These are phyloP conservation scores for Colletotrichum sp. DNA, from an alignment of 2,329 filamentous ascomycete species.

Conservation along the genomic window DNA sequence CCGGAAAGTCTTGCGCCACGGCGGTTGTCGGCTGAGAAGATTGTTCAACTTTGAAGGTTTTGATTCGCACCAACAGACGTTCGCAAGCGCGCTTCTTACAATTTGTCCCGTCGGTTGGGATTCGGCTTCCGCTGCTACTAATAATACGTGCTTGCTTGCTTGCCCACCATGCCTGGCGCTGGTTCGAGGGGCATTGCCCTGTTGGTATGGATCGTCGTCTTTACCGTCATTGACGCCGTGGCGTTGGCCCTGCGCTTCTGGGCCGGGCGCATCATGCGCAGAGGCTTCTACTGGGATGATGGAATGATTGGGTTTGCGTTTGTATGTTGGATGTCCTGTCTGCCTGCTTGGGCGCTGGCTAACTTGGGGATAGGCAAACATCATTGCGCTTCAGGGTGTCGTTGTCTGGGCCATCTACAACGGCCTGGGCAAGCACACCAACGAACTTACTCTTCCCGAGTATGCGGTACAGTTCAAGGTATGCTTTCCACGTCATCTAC, in stretches of 20 bases:
- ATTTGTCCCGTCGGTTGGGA: background rate
- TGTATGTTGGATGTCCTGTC: conserved; percentile 14
- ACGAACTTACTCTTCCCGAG: conserved; percentile 8
- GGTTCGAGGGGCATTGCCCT: conserved; percentile 10
- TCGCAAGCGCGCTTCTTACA: background rate
- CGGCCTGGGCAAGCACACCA: conserved; percentile 26
- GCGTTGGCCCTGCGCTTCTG: conserved; percentile 26
- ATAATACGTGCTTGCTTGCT: background rate
- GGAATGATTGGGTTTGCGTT: conserved; percentile 23
- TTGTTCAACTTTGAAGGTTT: background rate
- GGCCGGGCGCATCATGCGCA: conserved; percentile 22
- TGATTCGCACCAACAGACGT: background rate
- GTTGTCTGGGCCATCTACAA: conserved; percentile 28
- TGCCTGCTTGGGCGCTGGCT: background rate
- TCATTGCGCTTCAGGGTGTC: conserved; percentile 16
- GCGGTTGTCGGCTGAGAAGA: background rate
- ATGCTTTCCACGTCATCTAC: background rate
- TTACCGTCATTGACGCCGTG: conserved; percentile 16
- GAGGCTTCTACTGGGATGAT: conserved; percentile 26
- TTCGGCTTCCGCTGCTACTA: background rate
- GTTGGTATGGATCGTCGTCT: conserved; percentile 20
- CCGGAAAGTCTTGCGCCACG: background rate
- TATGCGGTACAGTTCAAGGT: conserved; percentile 16
- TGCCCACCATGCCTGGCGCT: conserved; percentile 7
- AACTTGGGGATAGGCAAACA: conserved; percentile 16